These are phyloP conservation scores for Magnolia officinalis DNA, from an alignment of 164 flowering plant species.

Conservation along the genomic window DNA sequence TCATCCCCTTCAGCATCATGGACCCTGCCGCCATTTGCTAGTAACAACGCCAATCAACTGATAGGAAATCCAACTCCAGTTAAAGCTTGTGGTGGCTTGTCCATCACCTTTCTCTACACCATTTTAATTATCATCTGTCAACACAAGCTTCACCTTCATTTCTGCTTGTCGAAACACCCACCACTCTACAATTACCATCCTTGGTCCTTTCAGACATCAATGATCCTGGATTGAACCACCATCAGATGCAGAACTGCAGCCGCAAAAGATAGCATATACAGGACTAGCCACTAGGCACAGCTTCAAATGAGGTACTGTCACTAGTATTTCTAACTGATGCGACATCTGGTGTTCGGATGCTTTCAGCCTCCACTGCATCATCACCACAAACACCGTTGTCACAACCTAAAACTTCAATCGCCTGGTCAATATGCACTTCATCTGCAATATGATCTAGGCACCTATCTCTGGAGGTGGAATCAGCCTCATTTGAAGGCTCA, in stretches of 20 bases:
- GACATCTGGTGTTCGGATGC: conserved; percentile 13
- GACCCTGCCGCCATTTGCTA: too few species aligned
- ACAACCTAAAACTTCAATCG: neutral
- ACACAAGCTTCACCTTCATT: neutral
- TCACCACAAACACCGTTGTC: conserved; percentile 4
- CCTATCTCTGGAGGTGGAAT: neutral
- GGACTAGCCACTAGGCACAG: neutral
- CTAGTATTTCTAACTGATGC: neutral
- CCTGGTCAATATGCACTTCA: neutral
- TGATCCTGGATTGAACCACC: neutral
- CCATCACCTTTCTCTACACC: too few species aligned
- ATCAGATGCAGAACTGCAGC: neutral
- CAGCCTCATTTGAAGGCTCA: neutral
- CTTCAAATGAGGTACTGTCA: neutral
- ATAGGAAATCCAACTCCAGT: too few species aligned
- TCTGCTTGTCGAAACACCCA: neutral
- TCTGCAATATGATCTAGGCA: neutral
- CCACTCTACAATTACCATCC: neutral
- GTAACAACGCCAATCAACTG: too few species aligned
- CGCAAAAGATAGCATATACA: neutral
- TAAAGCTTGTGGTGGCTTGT: too few species aligned
- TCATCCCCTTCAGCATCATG: too few species aligned
- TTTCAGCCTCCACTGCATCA: conserved; percentile 5
- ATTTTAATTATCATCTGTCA: neutral
- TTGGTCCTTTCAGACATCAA: neutral